phyloP scores from a whole-genome alignment of 768 basidiomycete species.

The Candolleomyces aberdarensis region DNA sequence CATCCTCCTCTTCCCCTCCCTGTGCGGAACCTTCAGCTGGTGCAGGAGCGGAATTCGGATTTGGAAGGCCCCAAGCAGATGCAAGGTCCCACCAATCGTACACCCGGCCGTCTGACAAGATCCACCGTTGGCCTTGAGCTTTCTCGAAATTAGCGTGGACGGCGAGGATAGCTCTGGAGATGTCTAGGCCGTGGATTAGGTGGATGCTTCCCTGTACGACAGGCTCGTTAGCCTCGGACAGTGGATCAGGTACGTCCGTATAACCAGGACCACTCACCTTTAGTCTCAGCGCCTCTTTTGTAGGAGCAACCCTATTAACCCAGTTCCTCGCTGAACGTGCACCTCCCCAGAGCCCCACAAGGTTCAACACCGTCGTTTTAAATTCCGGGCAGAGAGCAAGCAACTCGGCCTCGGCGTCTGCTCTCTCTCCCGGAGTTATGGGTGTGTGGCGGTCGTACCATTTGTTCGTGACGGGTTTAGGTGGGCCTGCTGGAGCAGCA shows the following conservation, averaged over 20 bases:
- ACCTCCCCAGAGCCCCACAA: constrained; percentile 64
- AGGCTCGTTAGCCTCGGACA: neutral
- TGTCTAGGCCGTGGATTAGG: constrained; percentile 59
- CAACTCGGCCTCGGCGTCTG: constrained; percentile 53
- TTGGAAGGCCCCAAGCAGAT: constrained; percentile 44
- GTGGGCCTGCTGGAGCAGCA: constrained; percentile 10
- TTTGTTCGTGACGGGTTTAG: constrained; percentile 14
- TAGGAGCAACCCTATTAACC: constrained; percentile 50
- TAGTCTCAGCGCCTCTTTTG: constrained; percentile 47
- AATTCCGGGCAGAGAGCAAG: constrained; percentile 36
- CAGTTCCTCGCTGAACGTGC: constrained; percentile 46
- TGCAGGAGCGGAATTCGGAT: too few relatives aligned
- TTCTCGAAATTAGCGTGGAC: constrained; percentile 42
- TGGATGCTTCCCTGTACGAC: constrained; percentile 50
- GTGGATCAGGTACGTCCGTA: neutral
- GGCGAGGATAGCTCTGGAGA: constrained; percentile 59
- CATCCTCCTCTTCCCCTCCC: constrained; percentile 6
- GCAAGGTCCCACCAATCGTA: constrained; percentile 73
- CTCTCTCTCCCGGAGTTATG: constrained; percentile 40
- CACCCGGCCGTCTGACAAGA: constrained; percentile 51
- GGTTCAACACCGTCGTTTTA: constrained; percentile 56
- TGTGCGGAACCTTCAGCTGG: neutral
- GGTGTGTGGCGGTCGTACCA: constrained; percentile 57
- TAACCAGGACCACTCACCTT: constrained; percentile 34
- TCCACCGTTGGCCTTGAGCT: constrained; percentile 52